Evolutionary conservation across 768 basidiomycete species (phyloP).

Genomic region (Wakefieldia striispora): DNA sequence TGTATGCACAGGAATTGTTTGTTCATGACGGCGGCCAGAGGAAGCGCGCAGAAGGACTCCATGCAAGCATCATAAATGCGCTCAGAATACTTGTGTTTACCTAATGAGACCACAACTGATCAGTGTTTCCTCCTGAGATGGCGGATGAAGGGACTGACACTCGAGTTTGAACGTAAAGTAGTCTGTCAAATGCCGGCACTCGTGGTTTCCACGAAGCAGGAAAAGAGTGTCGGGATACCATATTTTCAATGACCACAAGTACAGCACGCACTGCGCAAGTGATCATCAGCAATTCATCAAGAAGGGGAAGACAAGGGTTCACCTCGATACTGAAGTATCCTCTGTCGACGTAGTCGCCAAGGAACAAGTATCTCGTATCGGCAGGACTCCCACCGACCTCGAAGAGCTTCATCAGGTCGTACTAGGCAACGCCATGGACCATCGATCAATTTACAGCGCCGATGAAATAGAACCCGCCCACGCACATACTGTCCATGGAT

Average conservation of each 20-base stretch:
- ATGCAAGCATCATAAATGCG: slow-evolving; percentile 96
- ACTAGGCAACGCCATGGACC: slow-evolving; percentile 42
- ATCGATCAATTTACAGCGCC: slow-evolving; percentile 16
- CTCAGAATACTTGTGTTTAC: slow-evolving; percentile 99
- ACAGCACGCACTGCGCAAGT: slow-evolving; percentile 79
- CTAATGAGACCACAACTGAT: slow-evolving; percentile 38
- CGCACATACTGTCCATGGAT: slow-evolving; percentile 99
- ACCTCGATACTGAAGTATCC: slow-evolving; percentile 95
- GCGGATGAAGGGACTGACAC: slow-evolving; percentile 54
- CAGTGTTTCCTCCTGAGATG: slow-evolving; percentile 1
- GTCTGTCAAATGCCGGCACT: slow-evolving; percentile 97
- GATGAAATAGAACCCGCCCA: slow-evolving; percentile 7
- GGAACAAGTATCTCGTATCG: slow-evolving; percentile 88
- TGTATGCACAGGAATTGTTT: slow-evolving; percentile 99
- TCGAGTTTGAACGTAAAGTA: slow-evolving; percentile 99
- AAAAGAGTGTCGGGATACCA: slow-evolving; percentile 98
- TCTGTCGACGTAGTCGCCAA: slow-evolving; percentile 92
- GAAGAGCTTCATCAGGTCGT: slow-evolving; percentile 93
- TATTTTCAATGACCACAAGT: slow-evolving; percentile 98
- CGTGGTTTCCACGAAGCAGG: slow-evolving; percentile 96
- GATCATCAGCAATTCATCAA: slow-evolving; percentile 1
- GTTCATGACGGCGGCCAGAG: slow-evolving; percentile 97
- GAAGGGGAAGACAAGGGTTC: slow-evolving; percentile 8
- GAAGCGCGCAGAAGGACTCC: slow-evolving; percentile 95
- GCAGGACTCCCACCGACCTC: slow-evolving; percentile 95